Percentiles rank a stretch among this genome's conserved stretches.
Conservation (phyloP, 495 filamentous ascomycete genomes). For the Tuber melanosporum region DNA sequence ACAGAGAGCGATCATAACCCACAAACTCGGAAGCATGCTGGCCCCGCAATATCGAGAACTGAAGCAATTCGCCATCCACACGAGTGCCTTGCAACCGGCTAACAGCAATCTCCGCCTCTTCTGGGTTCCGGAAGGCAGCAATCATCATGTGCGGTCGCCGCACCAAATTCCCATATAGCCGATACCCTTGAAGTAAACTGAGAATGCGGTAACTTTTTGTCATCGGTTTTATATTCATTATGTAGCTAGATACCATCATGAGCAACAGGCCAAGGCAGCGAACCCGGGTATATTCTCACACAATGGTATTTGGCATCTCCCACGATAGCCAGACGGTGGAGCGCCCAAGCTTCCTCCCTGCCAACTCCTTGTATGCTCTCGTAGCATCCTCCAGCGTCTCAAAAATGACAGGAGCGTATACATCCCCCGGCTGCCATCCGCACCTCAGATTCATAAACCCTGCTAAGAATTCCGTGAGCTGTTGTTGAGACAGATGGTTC, state of each 20-base stretch:
- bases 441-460: background rate
- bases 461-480: background rate
- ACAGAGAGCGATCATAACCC: background rate
- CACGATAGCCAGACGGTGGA: background rate
- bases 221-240: background rate
- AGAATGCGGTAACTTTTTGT: background rate
- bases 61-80: background rate
- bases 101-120: background rate
- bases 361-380: background rate
- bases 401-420: background rate
- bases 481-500: background rate
- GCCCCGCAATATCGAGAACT: background rate
- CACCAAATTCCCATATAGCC: background rate
- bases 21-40: background rate
- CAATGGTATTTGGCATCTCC: background rate
- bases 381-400: background rate
- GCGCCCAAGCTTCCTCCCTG: background rate
- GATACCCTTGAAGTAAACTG: background rate
- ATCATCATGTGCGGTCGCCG: conserved; percentile 1
- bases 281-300: background rate
- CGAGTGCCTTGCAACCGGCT: background rate
- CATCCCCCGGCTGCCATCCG: background rate
- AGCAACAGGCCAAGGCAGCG: background rate
- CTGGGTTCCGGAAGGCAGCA: background rate
- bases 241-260: background rate